Evolutionary conservation across 306 rosid species (phyloP), one percentile per base, ranked within the genome.

Genomic region (Casuarina cunninghamiana): DNA sequence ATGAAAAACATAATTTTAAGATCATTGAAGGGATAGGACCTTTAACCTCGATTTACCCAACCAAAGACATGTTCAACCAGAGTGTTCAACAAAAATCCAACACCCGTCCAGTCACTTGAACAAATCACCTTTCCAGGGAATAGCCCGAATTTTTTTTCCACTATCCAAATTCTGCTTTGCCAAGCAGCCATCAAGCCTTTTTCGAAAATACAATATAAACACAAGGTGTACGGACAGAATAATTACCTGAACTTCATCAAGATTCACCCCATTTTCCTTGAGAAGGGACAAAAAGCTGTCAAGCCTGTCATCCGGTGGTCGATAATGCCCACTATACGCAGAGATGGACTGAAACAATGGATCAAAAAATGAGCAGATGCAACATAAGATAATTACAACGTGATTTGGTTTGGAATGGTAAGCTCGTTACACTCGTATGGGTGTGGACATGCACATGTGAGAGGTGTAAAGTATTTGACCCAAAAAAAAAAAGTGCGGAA

Each of bases 251-350:
- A 95, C 96, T 83, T 88, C 86, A 63, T 85, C 78, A 77, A 90
- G 91, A 4, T 84, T 81, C 83, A 95, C 97, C 54, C 96, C 96
- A n/a, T 87, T 88, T 82, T 88, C 88, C 75, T 81, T 75, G 71
- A 95, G 96, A 85, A 86, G 78, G 46, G 94, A 85, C 78, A 88
- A 67, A 81, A 93, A 87, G 72, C 88, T 54, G 65, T 86, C 84
- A 21, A 95, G 90, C 12, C 89, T 76, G 8, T 90, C 97, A 44
- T 91, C 91, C 5, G 95, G 86, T 62, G 99, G 99, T n/a, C 96
- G 89, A 80, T 95, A 95, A 79, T 95, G 99, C 69, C 99, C 99
- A 63, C 99, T 95, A 82, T 93, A 95, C 12, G 97, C 88, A 74
- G 97, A 95, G 78, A 95, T 86, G 57, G 96, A 86, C 99, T 95